Evolutionary conservation across 2,329 filamentous ascomycete species (phyloP).

Genomic region (Botryotinia calthae): DNA sequence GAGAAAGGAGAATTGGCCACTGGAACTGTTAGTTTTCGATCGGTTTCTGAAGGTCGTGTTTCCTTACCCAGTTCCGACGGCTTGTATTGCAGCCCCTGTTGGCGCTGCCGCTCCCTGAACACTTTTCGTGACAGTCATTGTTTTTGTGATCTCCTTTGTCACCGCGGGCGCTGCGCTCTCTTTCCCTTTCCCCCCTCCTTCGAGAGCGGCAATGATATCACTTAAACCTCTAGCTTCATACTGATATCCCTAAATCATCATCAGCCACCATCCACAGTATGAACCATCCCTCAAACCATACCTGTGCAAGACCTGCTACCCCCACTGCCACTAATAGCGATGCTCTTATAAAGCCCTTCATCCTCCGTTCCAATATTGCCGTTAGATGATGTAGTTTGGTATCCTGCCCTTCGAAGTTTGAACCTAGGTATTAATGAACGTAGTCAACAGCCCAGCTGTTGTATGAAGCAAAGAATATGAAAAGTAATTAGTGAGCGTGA

Average conservation of each 20-base stretch:
- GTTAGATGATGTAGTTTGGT: not conserved
- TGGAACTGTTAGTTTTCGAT: conserved; percentile 27
- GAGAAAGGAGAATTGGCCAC: conserved; percentile 40
- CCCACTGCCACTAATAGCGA: conserved; percentile 29
- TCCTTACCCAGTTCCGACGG: conserved; percentile 19
- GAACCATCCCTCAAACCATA: conserved; percentile 8
- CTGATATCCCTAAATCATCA: conserved; percentile 10
- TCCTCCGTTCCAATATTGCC: conserved; percentile 15
- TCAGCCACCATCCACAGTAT: not conserved
- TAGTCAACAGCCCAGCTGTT: conserved; percentile 36
- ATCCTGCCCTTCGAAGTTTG: not conserved
- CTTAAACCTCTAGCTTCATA: conserved; percentile 9
- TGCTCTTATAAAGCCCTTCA: conserved; percentile 31
- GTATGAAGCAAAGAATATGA: conserved; percentile 28
- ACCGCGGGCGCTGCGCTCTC: conserved; percentile 2
- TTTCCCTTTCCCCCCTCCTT: conserved; percentile 20
- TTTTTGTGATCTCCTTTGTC: conserved; percentile 18
- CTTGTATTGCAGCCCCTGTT: conserved; percentile 25
- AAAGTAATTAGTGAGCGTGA: conserved; percentile 32
- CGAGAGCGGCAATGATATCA: conserved; percentile 29
- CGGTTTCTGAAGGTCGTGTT: not conserved
- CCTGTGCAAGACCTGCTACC: conserved; percentile 29
- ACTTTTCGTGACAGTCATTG: conserved; percentile 41
- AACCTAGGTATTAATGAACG: conserved; percentile 24
- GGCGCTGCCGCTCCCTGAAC: conserved; percentile 27